Conservation (phyloP, 169 alveolate species). For the Eimeria falciformis region DNA sequence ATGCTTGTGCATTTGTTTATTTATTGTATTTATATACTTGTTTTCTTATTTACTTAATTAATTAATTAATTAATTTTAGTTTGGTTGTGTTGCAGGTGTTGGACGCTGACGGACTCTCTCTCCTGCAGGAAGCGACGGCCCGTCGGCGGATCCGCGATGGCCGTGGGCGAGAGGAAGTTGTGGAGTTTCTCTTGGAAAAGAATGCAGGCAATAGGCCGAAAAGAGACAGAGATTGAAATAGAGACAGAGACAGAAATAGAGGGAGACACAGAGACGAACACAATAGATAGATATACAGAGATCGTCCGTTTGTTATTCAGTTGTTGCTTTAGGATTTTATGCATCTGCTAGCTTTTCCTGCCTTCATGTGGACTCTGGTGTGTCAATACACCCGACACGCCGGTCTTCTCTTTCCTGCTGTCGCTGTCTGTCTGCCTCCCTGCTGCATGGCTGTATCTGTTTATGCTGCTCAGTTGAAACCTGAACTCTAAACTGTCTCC, state of each 20-base stretch:
- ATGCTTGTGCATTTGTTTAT: neutral
- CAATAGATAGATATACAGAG: neutral
- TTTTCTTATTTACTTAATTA: neutral
- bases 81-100: neutral
- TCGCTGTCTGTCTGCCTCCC: too few species aligned
- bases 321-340: too few species aligned
- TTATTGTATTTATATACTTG: neutral
- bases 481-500: too few species aligned
- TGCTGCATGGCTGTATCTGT: too few species aligned
- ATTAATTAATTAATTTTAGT: too few species aligned
- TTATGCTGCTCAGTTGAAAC: too few species aligned
- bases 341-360: too few species aligned
- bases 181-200: neutral
- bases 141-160: constrained; percentile 11
- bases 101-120: constrained; percentile 43
- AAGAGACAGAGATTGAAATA: neutral
- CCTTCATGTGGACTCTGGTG: too few species aligned
- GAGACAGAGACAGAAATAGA: neutral
- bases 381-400: too few species aligned
- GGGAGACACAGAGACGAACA: neutral
- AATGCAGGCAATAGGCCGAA: neutral
- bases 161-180: constrained; percentile 13
- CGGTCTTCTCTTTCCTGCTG: too few species aligned
- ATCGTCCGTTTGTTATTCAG: too few species aligned
- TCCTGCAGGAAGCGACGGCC: constrained; percentile 3